Percentiles rank a stretch among this genome's conserved stretches.
Evolutionary conservation across 257 asterid genomes (phyloP).

Genomic region (Sherardia arvensis): DNA sequence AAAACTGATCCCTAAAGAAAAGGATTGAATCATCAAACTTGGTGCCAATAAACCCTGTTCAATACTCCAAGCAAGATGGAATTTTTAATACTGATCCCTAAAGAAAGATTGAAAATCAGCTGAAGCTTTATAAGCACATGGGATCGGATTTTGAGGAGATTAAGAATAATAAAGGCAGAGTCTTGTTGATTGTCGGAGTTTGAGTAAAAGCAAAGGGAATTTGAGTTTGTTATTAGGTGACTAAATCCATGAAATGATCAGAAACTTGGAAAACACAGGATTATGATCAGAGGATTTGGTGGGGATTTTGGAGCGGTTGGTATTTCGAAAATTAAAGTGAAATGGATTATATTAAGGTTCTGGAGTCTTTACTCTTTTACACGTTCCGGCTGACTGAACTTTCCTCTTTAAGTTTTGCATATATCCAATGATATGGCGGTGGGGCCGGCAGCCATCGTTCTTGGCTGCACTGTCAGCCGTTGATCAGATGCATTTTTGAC

Average conservation of each 20-base stretch:
- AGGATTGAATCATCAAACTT: too few species aligned
- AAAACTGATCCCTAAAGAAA: too few species aligned
- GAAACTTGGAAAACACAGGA: not conserved
- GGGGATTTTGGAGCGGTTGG: constrained; percentile 32
- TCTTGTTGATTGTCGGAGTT: constrained; percentile 5
- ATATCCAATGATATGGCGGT: not conserved
- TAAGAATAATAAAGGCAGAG: constrained; percentile 12
- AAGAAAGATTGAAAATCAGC: constrained; percentile 5
- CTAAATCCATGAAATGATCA: constrained; percentile 7
- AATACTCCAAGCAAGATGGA: constrained; percentile 1
- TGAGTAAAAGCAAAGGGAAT: not conserved
- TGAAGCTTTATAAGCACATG: constrained; percentile 9
- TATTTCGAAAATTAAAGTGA: constrained; percentile 13
- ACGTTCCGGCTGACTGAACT: constrained; percentile 4
- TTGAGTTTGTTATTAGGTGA: constrained; percentile 1
- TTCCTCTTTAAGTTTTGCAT: constrained; percentile 1
- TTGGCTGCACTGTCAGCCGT: not conserved
- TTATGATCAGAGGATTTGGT: constrained; percentile 14
- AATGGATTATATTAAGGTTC: not conserved
- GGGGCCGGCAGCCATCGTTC: not conserved
- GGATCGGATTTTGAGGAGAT: constrained; percentile 14
- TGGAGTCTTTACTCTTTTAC: constrained; percentile 12
- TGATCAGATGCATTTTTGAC: not conserved
- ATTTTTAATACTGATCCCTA: not conserved
- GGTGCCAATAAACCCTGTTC: not conserved